A percentile compares a stretch with the other conserved stretches of the same genome.
Evolutionary conservation across 805 yeast genomes (phyloP).

Genomic region (Zygoascus bituminiphila): DNA sequence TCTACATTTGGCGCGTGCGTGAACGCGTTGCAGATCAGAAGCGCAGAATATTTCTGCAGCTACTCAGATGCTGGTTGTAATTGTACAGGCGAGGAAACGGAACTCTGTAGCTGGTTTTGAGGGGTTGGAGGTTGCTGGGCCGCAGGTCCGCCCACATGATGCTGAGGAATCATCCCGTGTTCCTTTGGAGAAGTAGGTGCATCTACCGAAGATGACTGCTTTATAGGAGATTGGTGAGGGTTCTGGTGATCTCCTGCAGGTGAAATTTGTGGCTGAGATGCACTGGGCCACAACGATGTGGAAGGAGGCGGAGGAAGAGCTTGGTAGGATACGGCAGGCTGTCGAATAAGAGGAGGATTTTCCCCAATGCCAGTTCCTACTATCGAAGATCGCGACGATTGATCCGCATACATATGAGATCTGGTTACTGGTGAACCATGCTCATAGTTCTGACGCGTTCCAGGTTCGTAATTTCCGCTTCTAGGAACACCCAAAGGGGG

Average conservation of each 20-base stretch:
- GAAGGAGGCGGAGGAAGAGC: slow-evolving; percentile 1
- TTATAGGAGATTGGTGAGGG: not conserved
- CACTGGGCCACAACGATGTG: not conserved
- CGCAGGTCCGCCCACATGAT: not conserved
- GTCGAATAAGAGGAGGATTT: not conserved
- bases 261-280: not conserved
- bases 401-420: not conserved
- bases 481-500: not conserved
- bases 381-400: not conserved
- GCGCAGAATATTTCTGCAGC: not conserved
- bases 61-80: not conserved
- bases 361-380: not conserved
- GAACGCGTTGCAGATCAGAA: not conserved
- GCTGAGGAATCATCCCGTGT: not conserved
- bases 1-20: not conserved
- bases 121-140: not conserved
- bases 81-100: not conserved
- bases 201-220: not conserved
- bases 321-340: not conserved
- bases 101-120: not conserved
- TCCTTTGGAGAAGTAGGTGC: not conserved
- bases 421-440: not conserved
- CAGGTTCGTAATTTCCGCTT: not conserved
- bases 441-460: not conserved
- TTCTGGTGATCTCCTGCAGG: not conserved